Conservation (phyloP, 2,329 filamentous ascomycete species). For the Aspergillus sp. region DNA sequence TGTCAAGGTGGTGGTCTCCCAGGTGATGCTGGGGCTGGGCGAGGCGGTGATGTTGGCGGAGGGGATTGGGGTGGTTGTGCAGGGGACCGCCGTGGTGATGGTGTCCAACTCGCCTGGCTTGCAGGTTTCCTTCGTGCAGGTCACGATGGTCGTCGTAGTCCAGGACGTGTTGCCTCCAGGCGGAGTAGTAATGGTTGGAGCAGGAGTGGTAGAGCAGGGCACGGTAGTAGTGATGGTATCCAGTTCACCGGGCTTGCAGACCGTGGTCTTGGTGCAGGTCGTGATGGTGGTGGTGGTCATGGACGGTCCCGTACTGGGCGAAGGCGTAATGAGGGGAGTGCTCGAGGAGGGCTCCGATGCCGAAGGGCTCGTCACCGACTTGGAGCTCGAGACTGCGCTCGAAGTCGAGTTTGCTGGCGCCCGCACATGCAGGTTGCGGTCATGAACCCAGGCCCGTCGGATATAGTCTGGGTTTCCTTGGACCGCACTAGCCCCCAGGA, state of each 20-base stretch:
- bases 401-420: neutral
- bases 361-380: neutral
- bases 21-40: too few relatives aligned
- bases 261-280: neutral
- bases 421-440: neutral
- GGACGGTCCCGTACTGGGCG: neutral
- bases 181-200: neutral
- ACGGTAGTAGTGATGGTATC: neutral
- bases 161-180: neutral
- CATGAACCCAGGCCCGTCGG: neutral
- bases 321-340: neutral
- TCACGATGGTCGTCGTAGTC: neutral
- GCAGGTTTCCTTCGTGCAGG: neutral
- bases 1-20: neutral
- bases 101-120: neutral
- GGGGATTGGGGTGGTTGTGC: neutral
- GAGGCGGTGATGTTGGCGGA: neutral
- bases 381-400: neutral
- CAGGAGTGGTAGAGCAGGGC: neutral
- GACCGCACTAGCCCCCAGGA: neutral
- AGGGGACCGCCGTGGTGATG: neutral
- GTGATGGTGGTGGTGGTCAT: neutral
- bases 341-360: neutral
- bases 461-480: neutral
- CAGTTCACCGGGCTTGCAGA: neutral